Base-by-base conservation (phyloP, 805 yeast genomes). In the Teunomyces gatunensis region DNA sequence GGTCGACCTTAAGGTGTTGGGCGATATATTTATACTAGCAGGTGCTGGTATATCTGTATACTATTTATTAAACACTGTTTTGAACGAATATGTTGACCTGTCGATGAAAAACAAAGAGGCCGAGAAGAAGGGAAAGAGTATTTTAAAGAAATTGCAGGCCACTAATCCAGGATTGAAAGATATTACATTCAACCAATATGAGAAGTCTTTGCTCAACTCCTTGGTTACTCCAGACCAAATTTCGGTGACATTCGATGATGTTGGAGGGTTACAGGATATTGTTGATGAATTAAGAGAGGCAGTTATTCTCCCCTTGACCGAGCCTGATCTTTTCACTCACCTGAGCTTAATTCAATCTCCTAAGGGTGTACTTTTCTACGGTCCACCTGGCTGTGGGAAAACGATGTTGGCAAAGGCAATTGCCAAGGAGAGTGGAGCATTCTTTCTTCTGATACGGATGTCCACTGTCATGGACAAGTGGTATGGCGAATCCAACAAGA, bases 341-440 rank as follows among this genome's bases (percentile, higher is more conserved):
- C 82, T 89, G 45, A 52, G 68, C 17, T 73, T 92, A 45, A 71
- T 92, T 21, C 89, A 87, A 59, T 92, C 96, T 1, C 99, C 99
- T 1, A 90, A 89, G 60, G 99, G 99, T 35, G 97, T 92, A 2
- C 69, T 92, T 30, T 75, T 91, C 42, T 84, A 89, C 61, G 98
- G 98, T 0, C 97, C 98, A 3, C 98, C 98, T 0, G 98, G 98
- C 0, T 92, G 97, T 65, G 98, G 98, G 47, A 92, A 92, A 68
- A 92, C 98, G 3, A 89, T 92, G 97, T 73, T 92, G 56, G 98
- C 97, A 7, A 92, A 91, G 66, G 97, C 97, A 0, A 77, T 92
- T 33, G 98, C 98, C 1, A 79, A 82, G 47, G 97, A 91, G 64
- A 84, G 95, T 54, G 89, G 89, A 0, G 98, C 98, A 0, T 89